These are phyloP conservation scores for Leishmania martiniquensis DNA, from an alignment of 208 protist species.

Conservation along the genomic window DNA sequence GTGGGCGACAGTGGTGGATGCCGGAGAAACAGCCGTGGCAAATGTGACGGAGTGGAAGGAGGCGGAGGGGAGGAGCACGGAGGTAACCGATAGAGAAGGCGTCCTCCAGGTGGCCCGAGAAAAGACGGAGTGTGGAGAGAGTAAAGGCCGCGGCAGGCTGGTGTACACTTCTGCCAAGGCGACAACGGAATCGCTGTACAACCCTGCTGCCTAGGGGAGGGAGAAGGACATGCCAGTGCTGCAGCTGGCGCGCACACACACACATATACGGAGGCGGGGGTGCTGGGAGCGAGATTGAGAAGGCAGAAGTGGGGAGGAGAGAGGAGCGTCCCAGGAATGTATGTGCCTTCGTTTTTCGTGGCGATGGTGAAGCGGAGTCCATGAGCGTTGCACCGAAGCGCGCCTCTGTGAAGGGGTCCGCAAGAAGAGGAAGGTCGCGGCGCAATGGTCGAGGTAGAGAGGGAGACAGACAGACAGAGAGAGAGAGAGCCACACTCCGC, in stretches of 20 bases:
- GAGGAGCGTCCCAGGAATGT: too few relatives aligned
- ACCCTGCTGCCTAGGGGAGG: background rate
- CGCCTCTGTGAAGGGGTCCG: background rate
- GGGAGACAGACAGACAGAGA: background rate
- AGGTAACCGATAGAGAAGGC: background rate
- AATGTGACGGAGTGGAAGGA: background rate
- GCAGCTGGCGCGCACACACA: background rate
- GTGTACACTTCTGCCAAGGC: background rate
- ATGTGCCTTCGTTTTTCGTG: too few relatives aligned
- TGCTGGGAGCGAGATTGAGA: background rate
- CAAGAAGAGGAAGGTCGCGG: background rate
- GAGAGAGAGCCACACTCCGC: background rate
- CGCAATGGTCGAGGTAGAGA: background rate
- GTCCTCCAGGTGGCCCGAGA: background rate
- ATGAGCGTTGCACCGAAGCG: background rate
- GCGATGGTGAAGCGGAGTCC: background rate
- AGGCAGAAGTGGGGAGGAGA: background rate
- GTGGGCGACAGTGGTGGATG: background rate
- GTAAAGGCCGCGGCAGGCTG: background rate
- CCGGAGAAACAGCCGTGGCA: background rate
- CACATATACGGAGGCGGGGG: background rate
- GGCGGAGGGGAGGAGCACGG: background rate
- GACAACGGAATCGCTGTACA: background rate
- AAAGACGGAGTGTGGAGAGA: background rate
- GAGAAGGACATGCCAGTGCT: background rate